These are phyloP conservation scores for Monascus ruber DNA, from an alignment of 2,329 filamentous ascomycete genomes.

Conservation along the genomic window DNA sequence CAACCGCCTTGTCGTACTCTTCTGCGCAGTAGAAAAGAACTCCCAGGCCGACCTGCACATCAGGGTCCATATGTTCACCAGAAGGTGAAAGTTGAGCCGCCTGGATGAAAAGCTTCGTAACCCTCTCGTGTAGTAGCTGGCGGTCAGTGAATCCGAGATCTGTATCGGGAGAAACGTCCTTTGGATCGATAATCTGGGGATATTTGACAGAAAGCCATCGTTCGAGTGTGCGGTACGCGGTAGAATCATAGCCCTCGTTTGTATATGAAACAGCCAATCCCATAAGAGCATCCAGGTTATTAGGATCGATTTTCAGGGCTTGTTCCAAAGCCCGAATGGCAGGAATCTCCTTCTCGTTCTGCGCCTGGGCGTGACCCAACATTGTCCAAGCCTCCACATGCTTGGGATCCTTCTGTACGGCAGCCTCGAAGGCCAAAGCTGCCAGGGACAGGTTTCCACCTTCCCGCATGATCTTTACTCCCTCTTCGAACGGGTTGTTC, in stretches of 20 bases:
- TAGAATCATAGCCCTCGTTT: slow-evolving; percentile 96
- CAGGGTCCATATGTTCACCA: slow-evolving; percentile 93
- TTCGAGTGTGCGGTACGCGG: slow-evolving; percentile 89
- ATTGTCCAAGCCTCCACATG: slow-evolving; percentile 92
- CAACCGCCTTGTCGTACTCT: slow-evolving; percentile 96
- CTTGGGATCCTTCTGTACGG: slow-evolving; percentile 75
- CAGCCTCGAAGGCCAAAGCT: slow-evolving; percentile 88
- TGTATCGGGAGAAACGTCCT: slow-evolving; percentile 59
- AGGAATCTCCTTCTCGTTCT: slow-evolving; percentile 96
- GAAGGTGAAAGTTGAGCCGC: slow-evolving; percentile 86
- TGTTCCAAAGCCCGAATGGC: slow-evolving; percentile 90
- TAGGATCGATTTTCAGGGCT: slow-evolving; percentile 75
- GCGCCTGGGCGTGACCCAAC: slow-evolving; percentile 82
- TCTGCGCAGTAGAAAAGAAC: slow-evolving; percentile 97
- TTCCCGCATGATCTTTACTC: slow-evolving; percentile 81
- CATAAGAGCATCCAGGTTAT: slow-evolving; percentile 84
- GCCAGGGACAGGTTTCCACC: slow-evolving; percentile 91
- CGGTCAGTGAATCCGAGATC: slow-evolving; percentile 93
- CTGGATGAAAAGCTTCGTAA: slow-evolving; percentile 81
- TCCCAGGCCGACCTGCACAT: slow-evolving; percentile 92
- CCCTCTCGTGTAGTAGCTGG: slow-evolving; percentile 75
- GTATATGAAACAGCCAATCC: slow-evolving; percentile 93
- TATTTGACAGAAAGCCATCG: slow-evolving; percentile 96
- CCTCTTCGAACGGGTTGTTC: slow-evolving; percentile 81
- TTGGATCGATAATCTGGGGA: slow-evolving; percentile 63